Evolutionary conservation across 352 stramenopile genomes (phyloP).

Genomic region (Thraustochytrium sp.): DNA sequence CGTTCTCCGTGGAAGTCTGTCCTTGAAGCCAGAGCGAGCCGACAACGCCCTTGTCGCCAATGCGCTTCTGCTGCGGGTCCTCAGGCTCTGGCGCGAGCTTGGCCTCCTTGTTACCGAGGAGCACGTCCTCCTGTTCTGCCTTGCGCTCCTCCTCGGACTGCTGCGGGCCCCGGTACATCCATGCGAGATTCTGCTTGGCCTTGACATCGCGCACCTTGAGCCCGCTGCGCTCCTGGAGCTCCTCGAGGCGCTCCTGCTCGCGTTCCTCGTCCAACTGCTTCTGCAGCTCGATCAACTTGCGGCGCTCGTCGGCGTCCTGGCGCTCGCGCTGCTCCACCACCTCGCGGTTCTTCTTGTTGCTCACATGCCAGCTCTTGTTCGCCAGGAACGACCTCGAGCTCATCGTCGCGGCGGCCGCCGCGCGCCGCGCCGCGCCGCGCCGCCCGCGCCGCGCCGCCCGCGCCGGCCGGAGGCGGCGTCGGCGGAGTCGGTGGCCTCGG

Average conservation of each 20-base stretch:
- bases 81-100: slow-evolving; percentile 61
- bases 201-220: slow-evolving; percentile 62
- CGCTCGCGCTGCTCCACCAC: slow-evolving; percentile 95
- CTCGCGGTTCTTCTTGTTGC: slow-evolving; percentile 94
- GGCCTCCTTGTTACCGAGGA: slow-evolving; percentile 77
- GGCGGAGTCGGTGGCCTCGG: too few species aligned
- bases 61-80: slow-evolving; percentile 48
- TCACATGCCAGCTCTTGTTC: slow-evolving; percentile 96
- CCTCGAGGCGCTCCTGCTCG: slow-evolving; percentile 86
- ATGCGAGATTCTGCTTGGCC: slow-evolving; percentile 75
- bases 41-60: slow-evolving; percentile 54
- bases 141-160: slow-evolving; percentile 51
- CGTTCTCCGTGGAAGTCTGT: slow-evolving; percentile 60
- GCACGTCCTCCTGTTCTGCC: slow-evolving; percentile 69
- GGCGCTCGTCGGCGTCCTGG: slow-evolving; percentile 81
- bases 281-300: slow-evolving; percentile 85
- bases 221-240: slow-evolving; percentile 67
- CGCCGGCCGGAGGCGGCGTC: too few species aligned
- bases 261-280: slow-evolving; percentile 92
- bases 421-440: too few species aligned
- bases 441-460: too few species aligned
- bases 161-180: slow-evolving; percentile 93
- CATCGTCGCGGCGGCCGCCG: too few species aligned
- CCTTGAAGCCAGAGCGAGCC: slow-evolving; percentile 10
- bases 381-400: slow-evolving; percentile 84